These are phyloP conservation scores for Arthrobotrys sphaeroides DNA, from an alignment of 2,329 filamentous ascomycete species.

Conservation along the genomic window DNA sequence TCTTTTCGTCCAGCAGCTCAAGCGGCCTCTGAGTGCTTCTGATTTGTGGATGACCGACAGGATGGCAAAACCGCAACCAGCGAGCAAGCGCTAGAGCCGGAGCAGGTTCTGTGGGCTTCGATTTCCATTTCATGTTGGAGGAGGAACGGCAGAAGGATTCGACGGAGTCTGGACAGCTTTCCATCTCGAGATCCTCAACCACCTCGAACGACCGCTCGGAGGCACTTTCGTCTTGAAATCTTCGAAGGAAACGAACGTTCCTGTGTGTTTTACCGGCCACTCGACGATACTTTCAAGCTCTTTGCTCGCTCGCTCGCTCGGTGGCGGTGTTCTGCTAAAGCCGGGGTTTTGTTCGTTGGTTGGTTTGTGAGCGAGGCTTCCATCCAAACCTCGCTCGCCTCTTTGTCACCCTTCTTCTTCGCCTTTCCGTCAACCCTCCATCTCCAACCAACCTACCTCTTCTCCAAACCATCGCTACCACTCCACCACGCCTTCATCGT, in stretches of 20 bases:
- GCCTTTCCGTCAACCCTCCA: conserved; percentile 41
- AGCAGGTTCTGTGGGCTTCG: conserved; percentile 20
- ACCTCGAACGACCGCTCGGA: background rate
- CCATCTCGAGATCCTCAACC: background rate
- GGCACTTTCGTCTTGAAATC: background rate
- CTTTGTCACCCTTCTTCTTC: conserved; percentile 38
- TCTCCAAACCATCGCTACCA: conserved; percentile 49
- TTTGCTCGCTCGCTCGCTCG: background rate
- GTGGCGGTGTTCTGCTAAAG: background rate
- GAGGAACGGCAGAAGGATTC: conserved; percentile 27
- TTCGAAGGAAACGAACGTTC: background rate
- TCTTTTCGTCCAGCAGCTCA: conserved; percentile 10
- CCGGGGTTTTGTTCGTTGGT: conserved; percentile 6
- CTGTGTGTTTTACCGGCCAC: background rate
- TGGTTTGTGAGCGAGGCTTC: background rate
- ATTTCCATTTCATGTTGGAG: conserved; percentile 4
- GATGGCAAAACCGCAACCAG: conserved; percentile 48
- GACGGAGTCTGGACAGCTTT: background rate
- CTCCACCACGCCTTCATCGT: conserved; percentile 29
- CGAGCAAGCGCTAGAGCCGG: conserved; percentile 1
- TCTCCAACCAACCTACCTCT: conserved; percentile 50
- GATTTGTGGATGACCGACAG: conserved; percentile 40
- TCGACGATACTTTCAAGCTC: background rate
- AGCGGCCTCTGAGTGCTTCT: conserved; percentile 10
- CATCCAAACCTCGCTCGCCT: conserved; percentile 23